Conservation (phyloP, 1,139 yeast species). For the Suhomyces bokatorum region DNA sequence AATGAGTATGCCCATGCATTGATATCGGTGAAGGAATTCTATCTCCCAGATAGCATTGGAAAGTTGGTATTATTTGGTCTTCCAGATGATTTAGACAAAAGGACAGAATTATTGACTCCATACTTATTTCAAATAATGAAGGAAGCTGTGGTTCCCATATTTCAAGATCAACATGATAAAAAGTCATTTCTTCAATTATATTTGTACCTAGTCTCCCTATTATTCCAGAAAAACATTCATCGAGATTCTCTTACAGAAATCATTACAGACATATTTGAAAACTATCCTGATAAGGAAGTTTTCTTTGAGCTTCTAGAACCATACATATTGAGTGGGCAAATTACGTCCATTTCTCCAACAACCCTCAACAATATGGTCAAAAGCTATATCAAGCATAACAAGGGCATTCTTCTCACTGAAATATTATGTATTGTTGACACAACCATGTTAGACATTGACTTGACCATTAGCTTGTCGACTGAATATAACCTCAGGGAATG, state of each 20-base stretch:
- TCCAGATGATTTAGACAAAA: conserved; percentile 44
- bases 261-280: conserved; percentile 57
- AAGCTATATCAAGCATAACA: conserved; percentile 39
- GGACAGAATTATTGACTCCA: conserved; percentile 53
- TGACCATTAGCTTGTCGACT: conserved; percentile 61
- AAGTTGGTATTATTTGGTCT: conserved; percentile 53
- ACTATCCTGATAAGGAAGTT: conserved; percentile 30
- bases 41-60: conserved; percentile 36
- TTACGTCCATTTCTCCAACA: conserved; percentile 57
- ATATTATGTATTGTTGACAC: conserved; percentile 67
- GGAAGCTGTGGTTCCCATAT: conserved; percentile 49
- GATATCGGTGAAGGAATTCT: conserved; percentile 54
- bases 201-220: conserved; percentile 26
- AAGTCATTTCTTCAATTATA: conserved; percentile 18
- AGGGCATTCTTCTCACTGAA: conserved; percentile 58
- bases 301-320: conserved; percentile 56
- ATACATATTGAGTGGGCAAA: conserved; percentile 47
- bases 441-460: conserved; percentile 68
- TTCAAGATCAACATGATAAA: conserved; percentile 13
- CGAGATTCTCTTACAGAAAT: conserved; percentile 32
- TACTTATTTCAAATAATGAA: conserved; percentile 58
- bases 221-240: conserved; percentile 15
- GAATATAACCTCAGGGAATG: conserved; percentile 58
- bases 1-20: conserved; percentile 59
- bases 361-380: conserved; percentile 61